Percentiles rank a stretch among this genome's conserved stretches.
Evolutionary conservation across 2,329 filamentous ascomycete species (phyloP).

Genomic region (Sporothrix schenckii): DNA sequence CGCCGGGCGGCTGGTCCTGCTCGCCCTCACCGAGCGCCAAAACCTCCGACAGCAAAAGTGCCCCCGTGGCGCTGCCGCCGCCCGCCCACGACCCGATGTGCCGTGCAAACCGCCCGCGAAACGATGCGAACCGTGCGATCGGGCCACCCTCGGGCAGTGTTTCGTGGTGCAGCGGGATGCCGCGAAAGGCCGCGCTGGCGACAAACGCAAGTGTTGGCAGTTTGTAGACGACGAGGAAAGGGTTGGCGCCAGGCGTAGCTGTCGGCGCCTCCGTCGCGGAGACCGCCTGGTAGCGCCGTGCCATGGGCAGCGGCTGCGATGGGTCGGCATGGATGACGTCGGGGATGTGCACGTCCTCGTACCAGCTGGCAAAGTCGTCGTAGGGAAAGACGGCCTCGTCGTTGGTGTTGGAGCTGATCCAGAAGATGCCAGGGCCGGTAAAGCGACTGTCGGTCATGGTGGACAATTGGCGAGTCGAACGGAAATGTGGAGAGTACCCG

Average conservation of each 20-base stretch:
- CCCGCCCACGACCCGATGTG: slow-evolving; percentile 15
- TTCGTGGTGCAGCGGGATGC: slow-evolving; percentile 33
- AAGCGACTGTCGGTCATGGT: neutral
- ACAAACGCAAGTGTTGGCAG: slow-evolving; percentile 23
- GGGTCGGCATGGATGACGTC: slow-evolving; percentile 35
- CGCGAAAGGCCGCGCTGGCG: slow-evolving; percentile 30
- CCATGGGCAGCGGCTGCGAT: slow-evolving; percentile 33
- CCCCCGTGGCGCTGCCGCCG: neutral
- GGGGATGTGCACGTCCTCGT: slow-evolving; percentile 37
- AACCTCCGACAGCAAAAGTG: neutral
- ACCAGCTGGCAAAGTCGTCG: slow-evolving; percentile 34
- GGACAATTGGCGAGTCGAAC: neutral
- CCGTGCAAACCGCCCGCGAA: slow-evolving; percentile 29
- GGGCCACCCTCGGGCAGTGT: slow-evolving; percentile 35
- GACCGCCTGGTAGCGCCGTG: slow-evolving; percentile 34
- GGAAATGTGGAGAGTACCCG: neutral
- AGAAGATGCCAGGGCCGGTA: slow-evolving; percentile 31
- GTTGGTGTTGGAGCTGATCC: slow-evolving; percentile 33
- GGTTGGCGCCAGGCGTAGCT: neutral
- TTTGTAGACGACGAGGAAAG: slow-evolving; percentile 36
- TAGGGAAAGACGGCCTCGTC: slow-evolving; percentile 30
- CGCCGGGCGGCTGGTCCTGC: no score
- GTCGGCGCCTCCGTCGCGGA: neutral
- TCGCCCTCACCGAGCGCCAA: no score
- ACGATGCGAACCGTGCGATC: slow-evolving; percentile 32